These are phyloP conservation scores for Aaosphaeria pasadenensis DNA, from an alignment of 2,329 filamentous ascomycete genomes.

Conservation along the genomic window DNA sequence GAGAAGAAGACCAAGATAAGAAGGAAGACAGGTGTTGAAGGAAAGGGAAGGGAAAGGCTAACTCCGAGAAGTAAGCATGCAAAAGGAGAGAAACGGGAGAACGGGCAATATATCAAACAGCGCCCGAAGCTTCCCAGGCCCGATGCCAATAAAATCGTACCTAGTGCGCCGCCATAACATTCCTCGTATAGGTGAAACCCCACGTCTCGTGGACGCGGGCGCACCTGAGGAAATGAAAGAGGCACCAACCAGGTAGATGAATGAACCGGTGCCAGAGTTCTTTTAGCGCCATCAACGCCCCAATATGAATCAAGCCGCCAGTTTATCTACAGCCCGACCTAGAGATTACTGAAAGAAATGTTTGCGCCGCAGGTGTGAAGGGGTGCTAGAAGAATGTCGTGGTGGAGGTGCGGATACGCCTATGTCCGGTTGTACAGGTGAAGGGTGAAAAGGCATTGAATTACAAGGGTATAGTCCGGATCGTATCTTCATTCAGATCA, in stretches of 20 bases:
- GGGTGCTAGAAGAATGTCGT: background rate
- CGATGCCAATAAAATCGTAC: background rate
- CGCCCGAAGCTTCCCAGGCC: background rate
- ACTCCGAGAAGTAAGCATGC: background rate
- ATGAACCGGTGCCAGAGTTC: background rate
- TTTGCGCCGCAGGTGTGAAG: background rate
- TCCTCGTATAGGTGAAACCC: background rate
- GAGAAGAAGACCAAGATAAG: background rate
- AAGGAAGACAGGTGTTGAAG: background rate
- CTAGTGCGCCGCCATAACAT: background rate
- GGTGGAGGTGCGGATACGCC: background rate
- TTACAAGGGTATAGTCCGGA: slow-evolving; percentile 1
- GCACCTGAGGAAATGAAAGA: background rate
- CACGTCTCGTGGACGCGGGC: background rate
- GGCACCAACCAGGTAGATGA: background rate
- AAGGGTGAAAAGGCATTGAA: background rate
- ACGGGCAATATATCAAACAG: background rate
- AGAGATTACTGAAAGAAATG: slow-evolving; percentile 1
- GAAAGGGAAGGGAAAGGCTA: too few species aligned
- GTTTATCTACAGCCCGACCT: slow-evolving; percentile 1
- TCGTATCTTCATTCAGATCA: slow-evolving; percentile 1
- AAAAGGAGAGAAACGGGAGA: background rate
- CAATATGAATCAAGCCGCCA: background rate
- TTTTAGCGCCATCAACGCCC: background rate
- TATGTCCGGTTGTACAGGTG: background rate